A percentile compares a stretch with the other conserved stretches of the same genome.
These are phyloP conservation scores for Cyclotella atomus DNA, from an alignment of 108 stramenopile species.

Conservation along the genomic window DNA sequence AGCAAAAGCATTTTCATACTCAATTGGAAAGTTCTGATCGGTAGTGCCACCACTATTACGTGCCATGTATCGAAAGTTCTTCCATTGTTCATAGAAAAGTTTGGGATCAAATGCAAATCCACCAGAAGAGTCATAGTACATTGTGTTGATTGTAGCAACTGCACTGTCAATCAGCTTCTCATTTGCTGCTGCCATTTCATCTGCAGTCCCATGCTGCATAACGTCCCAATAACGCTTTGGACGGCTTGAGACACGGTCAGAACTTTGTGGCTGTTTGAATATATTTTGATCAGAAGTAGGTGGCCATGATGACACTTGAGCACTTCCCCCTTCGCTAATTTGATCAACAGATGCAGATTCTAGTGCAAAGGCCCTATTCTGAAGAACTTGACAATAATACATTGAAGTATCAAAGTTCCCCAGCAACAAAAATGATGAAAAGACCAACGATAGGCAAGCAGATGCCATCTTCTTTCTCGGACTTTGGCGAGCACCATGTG, in stretches of 20 bases:
- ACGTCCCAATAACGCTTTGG: slow-evolving; percentile 46
- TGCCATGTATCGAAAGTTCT: slow-evolving; percentile 35
- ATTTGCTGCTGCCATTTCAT: slow-evolving; percentile 53
- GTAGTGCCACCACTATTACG: slow-evolving; percentile 6
- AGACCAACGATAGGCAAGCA: slow-evolving; percentile 7
- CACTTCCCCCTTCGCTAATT: neutral
- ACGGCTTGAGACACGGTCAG: slow-evolving; percentile 6
- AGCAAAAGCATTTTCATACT: slow-evolving; percentile 37
- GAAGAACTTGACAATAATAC: slow-evolving; percentile 8
- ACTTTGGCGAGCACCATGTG: neutral
- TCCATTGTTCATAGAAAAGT: slow-evolving; percentile 70
- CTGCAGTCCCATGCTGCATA: slow-evolving; percentile 16
- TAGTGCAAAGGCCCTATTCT: slow-evolving; percentile 10
- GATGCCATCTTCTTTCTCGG: slow-evolving; percentile 3
- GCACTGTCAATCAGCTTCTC: slow-evolving; percentile 76
- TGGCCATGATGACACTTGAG: slow-evolving; percentile 14
- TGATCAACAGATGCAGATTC: slow-evolving; percentile 1
- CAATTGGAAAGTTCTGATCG: slow-evolving; percentile 1
- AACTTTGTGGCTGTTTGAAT: slow-evolving; percentile 3
- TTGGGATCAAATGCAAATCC: slow-evolving; percentile 64
- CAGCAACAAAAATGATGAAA: slow-evolving; percentile 22
- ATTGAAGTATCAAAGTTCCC: slow-evolving; percentile 17
- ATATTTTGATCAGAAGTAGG: slow-evolving; percentile 18
- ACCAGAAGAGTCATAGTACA: slow-evolving; percentile 84
- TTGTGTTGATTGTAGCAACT: slow-evolving; percentile 76